These are phyloP conservation scores for Penicillium sp. DNA, from an alignment of 2,329 filamentous ascomycete species.

Conservation along the genomic window DNA sequence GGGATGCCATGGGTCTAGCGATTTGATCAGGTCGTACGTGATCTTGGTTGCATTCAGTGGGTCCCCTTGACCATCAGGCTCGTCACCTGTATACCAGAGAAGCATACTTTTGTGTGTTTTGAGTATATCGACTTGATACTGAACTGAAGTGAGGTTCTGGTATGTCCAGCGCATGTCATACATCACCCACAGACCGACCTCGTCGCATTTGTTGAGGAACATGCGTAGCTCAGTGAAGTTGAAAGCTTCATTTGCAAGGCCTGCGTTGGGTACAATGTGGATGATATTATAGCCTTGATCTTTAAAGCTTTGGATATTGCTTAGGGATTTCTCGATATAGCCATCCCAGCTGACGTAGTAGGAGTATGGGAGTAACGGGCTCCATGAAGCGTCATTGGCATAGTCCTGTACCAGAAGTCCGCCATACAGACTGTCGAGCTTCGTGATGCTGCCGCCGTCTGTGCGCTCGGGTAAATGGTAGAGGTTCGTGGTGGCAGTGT, in stretches of 20 bases:
- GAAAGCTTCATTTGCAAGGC: constrained; percentile 38
- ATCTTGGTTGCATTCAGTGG: constrained; percentile 49
- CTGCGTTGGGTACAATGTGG: constrained; percentile 44
- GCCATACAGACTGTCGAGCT: constrained; percentile 49
- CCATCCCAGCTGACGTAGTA: constrained; percentile 47
- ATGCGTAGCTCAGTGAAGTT: constrained; percentile 38
- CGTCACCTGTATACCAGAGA: constrained; percentile 52
- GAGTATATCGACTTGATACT: constrained; percentile 28
- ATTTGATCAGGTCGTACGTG: constrained; percentile 47
- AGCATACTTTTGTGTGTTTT: constrained; percentile 33
- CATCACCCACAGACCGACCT: constrained; percentile 47
- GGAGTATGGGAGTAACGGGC: constrained; percentile 47
- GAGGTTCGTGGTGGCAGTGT: constrained; percentile 37
- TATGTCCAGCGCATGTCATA: constrained; percentile 48
- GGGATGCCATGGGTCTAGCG: constrained; percentile 61
- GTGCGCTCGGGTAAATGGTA: constrained; percentile 44
- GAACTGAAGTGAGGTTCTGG: constrained; percentile 38
- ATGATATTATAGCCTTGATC: constrained; percentile 49
- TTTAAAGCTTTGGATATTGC: constrained; percentile 42
- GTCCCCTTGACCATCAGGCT: constrained; percentile 58
- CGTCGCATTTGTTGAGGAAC: constrained; percentile 46
- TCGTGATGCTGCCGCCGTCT: constrained; percentile 46
- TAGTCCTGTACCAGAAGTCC: constrained; percentile 45
- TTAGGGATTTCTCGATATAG: constrained; percentile 33
- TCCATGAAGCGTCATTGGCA: constrained; percentile 28